Base-by-base conservation (phyloP, 106 monocot species). In the Gastrodia elata region DNA sequence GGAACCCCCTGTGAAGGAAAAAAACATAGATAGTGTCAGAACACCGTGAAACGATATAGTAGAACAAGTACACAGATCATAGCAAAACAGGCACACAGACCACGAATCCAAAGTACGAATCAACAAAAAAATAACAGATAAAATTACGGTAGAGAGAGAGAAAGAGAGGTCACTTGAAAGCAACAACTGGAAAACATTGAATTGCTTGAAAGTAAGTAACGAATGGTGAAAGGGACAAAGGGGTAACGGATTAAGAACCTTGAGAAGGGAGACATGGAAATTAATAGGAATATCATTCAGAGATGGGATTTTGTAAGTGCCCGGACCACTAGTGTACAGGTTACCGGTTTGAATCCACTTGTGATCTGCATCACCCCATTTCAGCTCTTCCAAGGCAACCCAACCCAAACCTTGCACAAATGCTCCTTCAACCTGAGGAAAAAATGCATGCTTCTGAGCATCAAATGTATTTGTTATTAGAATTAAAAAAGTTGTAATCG, bases 391-490 rank as follows among this genome's bases (percentile, higher is more conserved):
- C 73, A 98, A 74, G 48, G 98, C 91, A 61, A 82, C 76, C 98
- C 98, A 98, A 11, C 98, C 98, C 55, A 98, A 49, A 65, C 98
- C 98, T 91, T 98, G 98, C 10, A 98, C 48, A 77, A 98, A 98
- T 39, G 88, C 98, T 83, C 97, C 97, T 83, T 97, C 97, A 79
- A 93, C 87, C 93, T 97, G 68, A 7, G 15, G 57, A 79, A 37
- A 9, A 35, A 77, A 20, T n/a, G 16, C n/a, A 67, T 38, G 11
- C 7, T 20, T 27, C 30, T 6, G 28, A 13, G 22, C 1, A 4
- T 32, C 32, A 61, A 32, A 9, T 61, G 32, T 61, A 61, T 30
- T 32, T 61, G 32, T 30, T 14, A 61, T 22, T 52, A 3, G 22
- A n/a, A 22, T 52, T 52, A 22, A 52, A 48, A 18, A 48, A 48